phyloP scores from a whole-genome alignment of 305 asterid species.

The Rubia peregrina region DNA sequence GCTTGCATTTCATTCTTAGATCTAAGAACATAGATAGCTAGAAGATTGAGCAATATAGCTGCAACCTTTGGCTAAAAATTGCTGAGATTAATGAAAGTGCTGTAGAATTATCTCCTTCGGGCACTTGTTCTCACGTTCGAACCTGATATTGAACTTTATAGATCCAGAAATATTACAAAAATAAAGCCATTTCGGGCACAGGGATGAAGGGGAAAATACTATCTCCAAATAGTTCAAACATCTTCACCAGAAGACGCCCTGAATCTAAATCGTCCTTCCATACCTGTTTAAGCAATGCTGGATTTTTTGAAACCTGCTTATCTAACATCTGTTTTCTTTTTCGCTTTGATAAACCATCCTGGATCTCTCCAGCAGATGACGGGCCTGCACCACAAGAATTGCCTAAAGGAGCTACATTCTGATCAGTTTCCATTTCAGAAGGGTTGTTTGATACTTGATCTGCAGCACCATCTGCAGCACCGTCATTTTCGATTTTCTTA shows the following conservation, averaged over 20 bases:
- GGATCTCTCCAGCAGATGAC: neutral
- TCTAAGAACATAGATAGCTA: too few relatives aligned
- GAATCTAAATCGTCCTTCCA: slow-evolving; percentile 22
- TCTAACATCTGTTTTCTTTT: neutral
- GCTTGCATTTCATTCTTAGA: too few relatives aligned
- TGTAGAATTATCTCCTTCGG: too few relatives aligned
- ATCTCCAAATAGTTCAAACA: slow-evolving; percentile 23
- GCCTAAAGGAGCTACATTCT: slow-evolving; percentile 2
- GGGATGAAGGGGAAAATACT: slow-evolving; percentile 15
- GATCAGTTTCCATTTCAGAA: slow-evolving; percentile 15
- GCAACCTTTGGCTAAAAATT: too few relatives aligned
- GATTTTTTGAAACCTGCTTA: neutral
- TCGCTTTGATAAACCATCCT: neutral
- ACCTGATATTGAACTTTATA: neutral
- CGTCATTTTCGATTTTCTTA: slow-evolving; percentile 10
- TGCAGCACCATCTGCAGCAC: neutral
- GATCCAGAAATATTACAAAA: slow-evolving; percentile 10
- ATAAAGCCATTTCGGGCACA: slow-evolving; percentile 17
- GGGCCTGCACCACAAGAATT: slow-evolving; percentile 4
- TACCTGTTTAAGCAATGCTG: slow-evolving; percentile 8
- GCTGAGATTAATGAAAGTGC: too few relatives aligned
- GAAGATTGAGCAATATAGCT: too few relatives aligned
- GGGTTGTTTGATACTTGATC: neutral
- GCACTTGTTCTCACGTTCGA: neutral
- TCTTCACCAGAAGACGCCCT: slow-evolving; percentile 14